A percentile compares a stretch with the other conserved stretches of the same genome.
Conservation (phyloP, 129 eudicot species). For the Artemisia argyi region DNA sequence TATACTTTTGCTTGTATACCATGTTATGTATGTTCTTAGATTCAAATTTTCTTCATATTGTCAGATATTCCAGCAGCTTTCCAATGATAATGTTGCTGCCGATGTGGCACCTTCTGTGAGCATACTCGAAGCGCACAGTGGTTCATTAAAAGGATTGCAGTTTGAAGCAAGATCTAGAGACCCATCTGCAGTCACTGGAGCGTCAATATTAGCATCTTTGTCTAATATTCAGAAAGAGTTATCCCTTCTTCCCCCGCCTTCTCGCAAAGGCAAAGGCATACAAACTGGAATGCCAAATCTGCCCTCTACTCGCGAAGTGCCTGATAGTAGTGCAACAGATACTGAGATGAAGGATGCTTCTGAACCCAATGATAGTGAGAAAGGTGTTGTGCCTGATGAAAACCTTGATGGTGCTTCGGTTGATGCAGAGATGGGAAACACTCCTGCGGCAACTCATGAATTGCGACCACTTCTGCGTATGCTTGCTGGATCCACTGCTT, state of each 20-base stretch:
- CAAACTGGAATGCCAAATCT: constrained; percentile 50
- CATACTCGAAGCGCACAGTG: constrained; percentile 66
- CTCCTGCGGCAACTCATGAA: constrained; percentile 41
- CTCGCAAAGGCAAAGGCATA: constrained; percentile 60
- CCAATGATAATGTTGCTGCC: constrained; percentile 40
- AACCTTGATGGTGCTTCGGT: constrained; percentile 40
- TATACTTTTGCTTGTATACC: background rate
- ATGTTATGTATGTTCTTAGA: background rate
- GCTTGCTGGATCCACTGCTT: constrained; percentile 54
- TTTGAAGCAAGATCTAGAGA: constrained; percentile 67
- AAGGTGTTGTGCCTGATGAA: constrained; percentile 37
- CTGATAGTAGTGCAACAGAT: constrained; percentile 42
- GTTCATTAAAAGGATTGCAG: constrained; percentile 62
- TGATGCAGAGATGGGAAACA: constrained; percentile 52
- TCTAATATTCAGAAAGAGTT: constrained; percentile 60
- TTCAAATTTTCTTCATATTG: constrained; percentile 38
- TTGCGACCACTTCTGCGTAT: constrained; percentile 56
- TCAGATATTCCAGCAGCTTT: constrained; percentile 76
- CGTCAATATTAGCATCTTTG: constrained; percentile 78
- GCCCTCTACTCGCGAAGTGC: constrained; percentile 57
- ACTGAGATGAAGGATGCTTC: constrained; percentile 65
- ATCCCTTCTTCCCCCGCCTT: constrained; percentile 60
- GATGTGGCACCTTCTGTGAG: constrained; percentile 59
- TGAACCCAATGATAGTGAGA: constrained; percentile 48
- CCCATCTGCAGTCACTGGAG: constrained; percentile 86